Evolutionary conservation across 805 yeast species (phyloP), one percentile per base, ranked within the genome.

Genomic region (Candida sonorensis): DNA sequence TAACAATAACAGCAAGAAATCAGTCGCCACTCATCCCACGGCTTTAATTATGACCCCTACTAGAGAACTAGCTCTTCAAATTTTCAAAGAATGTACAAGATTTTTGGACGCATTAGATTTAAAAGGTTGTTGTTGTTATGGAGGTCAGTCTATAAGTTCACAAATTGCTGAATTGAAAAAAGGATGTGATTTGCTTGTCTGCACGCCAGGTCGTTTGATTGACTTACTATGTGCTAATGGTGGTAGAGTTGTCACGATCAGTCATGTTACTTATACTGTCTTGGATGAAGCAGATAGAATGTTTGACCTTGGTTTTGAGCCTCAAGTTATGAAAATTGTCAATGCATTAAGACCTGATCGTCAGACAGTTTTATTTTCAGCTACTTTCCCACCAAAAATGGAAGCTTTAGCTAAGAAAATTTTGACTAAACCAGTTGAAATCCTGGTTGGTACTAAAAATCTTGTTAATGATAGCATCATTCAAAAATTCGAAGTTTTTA

Each of bases 271-370:
- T 0, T 86, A 79, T 54, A 67, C 86, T n/a, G 94, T 88, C 0
- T 61, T 92, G 37, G 98, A 92, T 53, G 98, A 92, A 52, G 97
- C 97, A 1, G 98, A 92, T 57, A 62, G 98, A 41, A 78, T 92
- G 82, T 90, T 90, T 61, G 98, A 92, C 55, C 64, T 92, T 71
- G 98, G 98, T 1, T 92, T 92, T 59, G 97, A 86, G 46, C 97
- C 98, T 0, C 98, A 92, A 51, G 86, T 92, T 4, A 76, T 72
- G 44, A 84, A 85, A 47, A 80, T 92, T 15, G 66, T 87, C 51
- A 66, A 72, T 11, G 81, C 81, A 23, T 67, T 85, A 3, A 66
- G 97, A 30, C 92, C 92, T 0, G 96, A 88, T 51, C 66, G 81
- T 30, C 97, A 90, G 50, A 82, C 92, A 12, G 90, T 88, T 3